Evolutionary conservation across 805 yeast genomes (phyloP).

Genomic region (Metschnikowia cubensis): DNA sequence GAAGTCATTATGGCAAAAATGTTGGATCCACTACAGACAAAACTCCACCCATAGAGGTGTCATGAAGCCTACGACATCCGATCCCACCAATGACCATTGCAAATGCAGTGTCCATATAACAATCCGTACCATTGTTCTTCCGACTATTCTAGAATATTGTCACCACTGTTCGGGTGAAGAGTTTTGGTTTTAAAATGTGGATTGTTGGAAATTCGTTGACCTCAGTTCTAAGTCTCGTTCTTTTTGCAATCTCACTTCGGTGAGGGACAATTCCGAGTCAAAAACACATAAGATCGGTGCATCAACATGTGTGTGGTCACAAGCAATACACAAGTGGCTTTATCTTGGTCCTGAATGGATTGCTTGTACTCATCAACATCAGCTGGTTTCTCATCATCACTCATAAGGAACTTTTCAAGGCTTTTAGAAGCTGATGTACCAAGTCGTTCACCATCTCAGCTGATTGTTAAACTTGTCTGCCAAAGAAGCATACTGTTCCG

Average conservation of each 20-base stretch:
- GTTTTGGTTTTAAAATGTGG: too few species aligned
- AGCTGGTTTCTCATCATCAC: slow-evolving; percentile 41
- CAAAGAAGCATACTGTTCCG: slow-evolving; percentile 20
- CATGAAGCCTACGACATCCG: too few species aligned
- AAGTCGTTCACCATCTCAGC: slow-evolving; percentile 49
- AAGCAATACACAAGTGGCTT: slow-evolving; percentile 55
- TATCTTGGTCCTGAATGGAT: slow-evolving; percentile 72
- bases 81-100: too few species aligned
- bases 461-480: slow-evolving; percentile 47
- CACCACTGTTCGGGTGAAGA: too few species aligned
- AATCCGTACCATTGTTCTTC: too few species aligned
- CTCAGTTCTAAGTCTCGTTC: too few species aligned
- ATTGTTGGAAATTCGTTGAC: too few species aligned
- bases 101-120: too few species aligned
- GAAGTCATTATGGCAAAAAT: too few species aligned
- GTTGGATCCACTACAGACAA: too few species aligned
- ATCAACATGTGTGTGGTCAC: slow-evolving; percentile 45
- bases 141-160: too few species aligned
- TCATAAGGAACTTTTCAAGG: slow-evolving; percentile 47
- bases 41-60: too few species aligned
- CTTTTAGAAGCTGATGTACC: slow-evolving; percentile 39
- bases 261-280: slow-evolving; percentile 3
- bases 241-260: slow-evolving; percentile 3
- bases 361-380: slow-evolving; percentile 77
- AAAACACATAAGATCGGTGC: slow-evolving; percentile 27